phyloP scores from a whole-genome alignment of 306 rosid species.

The Neltuma alba region DNA sequence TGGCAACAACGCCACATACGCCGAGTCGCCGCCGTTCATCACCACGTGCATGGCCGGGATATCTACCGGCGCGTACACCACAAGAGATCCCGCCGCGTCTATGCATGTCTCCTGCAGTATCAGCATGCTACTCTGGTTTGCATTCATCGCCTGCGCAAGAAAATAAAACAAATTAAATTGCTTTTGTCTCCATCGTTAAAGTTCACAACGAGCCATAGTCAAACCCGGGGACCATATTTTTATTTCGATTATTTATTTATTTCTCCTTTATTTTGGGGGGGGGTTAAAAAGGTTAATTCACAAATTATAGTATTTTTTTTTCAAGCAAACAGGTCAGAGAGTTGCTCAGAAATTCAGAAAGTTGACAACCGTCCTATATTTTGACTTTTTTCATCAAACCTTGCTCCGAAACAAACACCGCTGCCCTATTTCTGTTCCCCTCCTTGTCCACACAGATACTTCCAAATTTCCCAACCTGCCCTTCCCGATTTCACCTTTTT shows the following conservation, averaged over 20 bases:
- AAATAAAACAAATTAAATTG: neutral
- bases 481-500: conserved; percentile 32
- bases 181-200: conserved; percentile 33
- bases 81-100: conserved; percentile 87
- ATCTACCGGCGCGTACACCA: conserved; percentile 97
- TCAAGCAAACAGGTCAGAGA: conserved; percentile 39
- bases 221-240: conserved; percentile 32
- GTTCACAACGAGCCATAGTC: conserved; percentile 33
- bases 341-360: conserved; percentile 39
- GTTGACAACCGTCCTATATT: conserved; percentile 43
- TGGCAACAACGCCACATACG: conserved; percentile 87
- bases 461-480: conserved; percentile 63
- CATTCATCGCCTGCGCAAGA: conserved; percentile 68
- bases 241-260: neutral
- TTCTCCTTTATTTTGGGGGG: neutral
- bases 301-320: neutral
- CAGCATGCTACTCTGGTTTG: conserved; percentile 94
- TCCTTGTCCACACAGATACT: conserved; percentile 44
- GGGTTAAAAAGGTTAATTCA: neutral
- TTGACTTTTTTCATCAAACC: conserved; percentile 59
- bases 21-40: conserved; percentile 96
- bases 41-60: conserved; percentile 98
- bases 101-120: conserved; percentile 91
- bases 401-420: conserved; percentile 48
- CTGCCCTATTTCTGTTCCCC: conserved; percentile 21